phyloP scores from a whole-genome alignment of 2,329 filamentous ascomycete genomes.

The Fusarium tjaetaba region DNA sequence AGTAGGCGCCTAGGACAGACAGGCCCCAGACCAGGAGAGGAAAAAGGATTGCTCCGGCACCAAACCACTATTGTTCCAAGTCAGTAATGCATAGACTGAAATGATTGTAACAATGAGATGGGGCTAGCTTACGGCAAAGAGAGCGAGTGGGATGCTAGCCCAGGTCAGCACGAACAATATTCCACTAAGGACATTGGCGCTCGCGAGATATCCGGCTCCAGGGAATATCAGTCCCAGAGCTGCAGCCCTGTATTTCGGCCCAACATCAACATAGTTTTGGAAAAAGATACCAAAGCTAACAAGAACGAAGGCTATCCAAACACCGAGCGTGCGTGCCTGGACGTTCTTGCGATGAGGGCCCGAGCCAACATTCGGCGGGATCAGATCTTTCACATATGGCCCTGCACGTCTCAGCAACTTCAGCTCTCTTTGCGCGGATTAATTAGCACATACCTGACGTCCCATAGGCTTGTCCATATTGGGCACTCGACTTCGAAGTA shows the following conservation, averaged over 20 bases:
- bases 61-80: background rate
- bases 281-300: background rate
- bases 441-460: rapidly evolving
- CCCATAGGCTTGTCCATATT: background rate
- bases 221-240: background rate
- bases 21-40: background rate
- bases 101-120: rapidly evolving
- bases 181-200: background rate
- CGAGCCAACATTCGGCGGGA: background rate
- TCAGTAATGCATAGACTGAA: rapidly evolving
- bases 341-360: background rate
- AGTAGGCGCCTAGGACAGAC: background rate
- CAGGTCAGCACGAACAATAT: background rate
- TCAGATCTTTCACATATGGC: background rate
- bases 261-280: background rate
- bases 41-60: background rate
- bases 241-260: background rate
- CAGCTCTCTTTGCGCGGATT: rapidly evolving
- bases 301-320: background rate
- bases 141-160: background rate
- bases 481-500: rapidly evolving
- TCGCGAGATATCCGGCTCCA: background rate
- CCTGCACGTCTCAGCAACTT: background rate
- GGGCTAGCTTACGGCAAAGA: background rate
- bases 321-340: rapidly evolving